Evolutionary conservation across 805 yeast genomes (phyloP), one percentile per base, ranked within the genome.

Genomic region (Yarrowia osloensis): DNA sequence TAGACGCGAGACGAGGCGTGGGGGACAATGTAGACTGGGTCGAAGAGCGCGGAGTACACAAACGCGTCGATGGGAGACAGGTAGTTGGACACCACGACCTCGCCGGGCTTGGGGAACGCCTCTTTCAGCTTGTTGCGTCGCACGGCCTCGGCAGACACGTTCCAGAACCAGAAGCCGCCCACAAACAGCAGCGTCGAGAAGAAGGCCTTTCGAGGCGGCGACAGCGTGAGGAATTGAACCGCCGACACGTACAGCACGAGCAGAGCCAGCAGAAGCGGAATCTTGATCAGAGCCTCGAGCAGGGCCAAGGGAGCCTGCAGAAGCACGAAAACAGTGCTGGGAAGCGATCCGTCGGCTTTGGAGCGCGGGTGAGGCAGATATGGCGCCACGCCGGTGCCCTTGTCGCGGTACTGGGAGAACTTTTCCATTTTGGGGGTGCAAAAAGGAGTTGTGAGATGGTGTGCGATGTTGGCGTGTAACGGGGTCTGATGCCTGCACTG

Each of bases 301-400:
- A 59, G 17, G 7, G 59, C 49, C 24, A 63, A 17, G 1, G 67
- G 67, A 9, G 67, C n/a, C 37, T 50, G 49, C 1, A 63, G 28
- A 17, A 49, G 11, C 9, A 39, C 22, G 11, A 35, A 37, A 8
- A 63, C 11, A 11, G 67, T 47, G 24, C 39, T 21, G 6, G 59
- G 49, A 1, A 50, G 49, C 21, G 59, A 37, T 0, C 67, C 67
- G 15, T 63, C 57, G 39, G 67, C 57, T 21, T 47, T 63, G 35
- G 67, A 46, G 12, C 73, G 68, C 4, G 74, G 69, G 21, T 69
- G 69, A 2, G 96, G 96, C 78, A 89, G 80, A 71, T 91, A 91
- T 2, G 97, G 97, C 0, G 96, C 88, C 39, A 92, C 89, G n/a
- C 97, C 97, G 1, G 97, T 92, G 4, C 94, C 95, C 69, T 87